Percentiles rank a stretch among this genome's conserved stretches.
These are phyloP conservation scores for Xylaria digitata DNA, from an alignment of 2,329 filamentous ascomycete species.

Conservation along the genomic window DNA sequence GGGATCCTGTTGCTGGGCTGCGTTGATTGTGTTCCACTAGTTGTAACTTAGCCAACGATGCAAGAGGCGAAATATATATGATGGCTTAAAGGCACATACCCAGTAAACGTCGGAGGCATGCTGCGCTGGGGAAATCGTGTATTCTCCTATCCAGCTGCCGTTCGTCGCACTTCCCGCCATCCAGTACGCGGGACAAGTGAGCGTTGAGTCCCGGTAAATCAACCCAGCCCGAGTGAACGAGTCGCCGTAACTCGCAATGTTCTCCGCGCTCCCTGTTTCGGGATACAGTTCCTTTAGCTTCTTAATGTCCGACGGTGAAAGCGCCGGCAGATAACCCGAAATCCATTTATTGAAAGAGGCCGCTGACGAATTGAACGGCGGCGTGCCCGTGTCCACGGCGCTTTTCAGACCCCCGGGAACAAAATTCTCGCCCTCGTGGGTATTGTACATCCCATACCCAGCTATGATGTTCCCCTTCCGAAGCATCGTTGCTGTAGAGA, in stretches of 20 bases:
- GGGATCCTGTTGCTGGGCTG: constrained; percentile 62
- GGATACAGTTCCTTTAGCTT: constrained; percentile 61
- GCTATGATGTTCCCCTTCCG: constrained; percentile 49
- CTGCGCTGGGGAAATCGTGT: constrained; percentile 68
- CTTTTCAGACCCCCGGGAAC: constrained; percentile 61
- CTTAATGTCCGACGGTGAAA: constrained; percentile 55
- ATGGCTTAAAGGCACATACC: constrained; percentile 51
- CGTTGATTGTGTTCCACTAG: constrained; percentile 67
- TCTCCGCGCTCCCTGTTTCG: constrained; percentile 58
- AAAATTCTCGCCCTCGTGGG: constrained; percentile 72
- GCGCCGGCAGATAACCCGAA: constrained; percentile 62
- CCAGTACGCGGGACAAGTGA: constrained; percentile 71
- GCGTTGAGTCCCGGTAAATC: constrained; percentile 67
- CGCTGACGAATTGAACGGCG: constrained; percentile 61
- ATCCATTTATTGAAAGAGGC: constrained; percentile 66
- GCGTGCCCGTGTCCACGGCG: constrained; percentile 47
- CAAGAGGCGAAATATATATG: background rate
- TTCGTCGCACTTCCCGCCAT: constrained; percentile 57
- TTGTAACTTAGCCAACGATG: constrained; percentile 16
- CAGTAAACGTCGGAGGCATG: constrained; percentile 69
- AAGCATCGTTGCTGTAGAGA: constrained; percentile 57
- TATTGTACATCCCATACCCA: constrained; percentile 69
- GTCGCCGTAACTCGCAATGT: constrained; percentile 59
- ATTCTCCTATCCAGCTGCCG: constrained; percentile 67
- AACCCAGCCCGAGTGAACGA: constrained; percentile 65